Conservation (phyloP, 768 basidiomycete species). For the Kwoniella mangroviensis region DNA sequence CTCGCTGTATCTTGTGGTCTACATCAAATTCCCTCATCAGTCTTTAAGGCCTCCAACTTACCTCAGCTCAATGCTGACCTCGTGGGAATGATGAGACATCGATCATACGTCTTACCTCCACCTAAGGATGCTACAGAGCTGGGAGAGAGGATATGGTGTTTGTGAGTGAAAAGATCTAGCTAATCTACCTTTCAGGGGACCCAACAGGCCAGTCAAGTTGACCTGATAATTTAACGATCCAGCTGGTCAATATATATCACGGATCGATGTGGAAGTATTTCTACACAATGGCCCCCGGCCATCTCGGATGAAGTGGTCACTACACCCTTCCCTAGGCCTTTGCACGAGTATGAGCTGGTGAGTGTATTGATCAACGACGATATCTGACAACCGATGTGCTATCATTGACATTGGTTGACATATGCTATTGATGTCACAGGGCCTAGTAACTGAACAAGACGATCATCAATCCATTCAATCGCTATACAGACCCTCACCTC, state of each 20-base stretch:
- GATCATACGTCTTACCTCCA: constrained; percentile 40
- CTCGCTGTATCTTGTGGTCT: constrained; percentile 46
- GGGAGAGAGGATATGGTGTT: constrained; percentile 48
- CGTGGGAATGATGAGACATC: constrained; percentile 42
- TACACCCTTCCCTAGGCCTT: constrained; percentile 48
- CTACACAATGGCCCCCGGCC: constrained; percentile 40
- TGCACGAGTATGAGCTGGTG: constrained; percentile 51
- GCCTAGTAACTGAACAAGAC: constrained; percentile 34
- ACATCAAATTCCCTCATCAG: constrained; percentile 41
- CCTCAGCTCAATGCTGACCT: constrained; percentile 36
- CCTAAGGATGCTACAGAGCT: constrained; percentile 46
- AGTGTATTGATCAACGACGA: constrained; percentile 10
- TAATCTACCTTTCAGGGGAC: background rate
- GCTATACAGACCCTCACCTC: constrained; percentile 15
- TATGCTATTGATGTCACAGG: constrained; percentile 17
- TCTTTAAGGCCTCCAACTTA: constrained; percentile 28
- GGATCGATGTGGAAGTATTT: constrained; percentile 42
- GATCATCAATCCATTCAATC: constrained; percentile 21
- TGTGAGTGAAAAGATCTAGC: constrained; percentile 33
- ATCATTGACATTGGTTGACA: too few relatives aligned
- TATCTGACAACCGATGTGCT: background rate
- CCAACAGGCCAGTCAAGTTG: background rate
- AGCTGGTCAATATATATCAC: constrained; percentile 48
- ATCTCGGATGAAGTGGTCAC: constrained; percentile 40
- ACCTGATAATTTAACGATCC: background rate